A percentile compares a stretch with the other conserved stretches of the same genome.
phyloP scores from a whole-genome alignment of 2,329 filamentous ascomycete species.

The Nemania sp. region DNA sequence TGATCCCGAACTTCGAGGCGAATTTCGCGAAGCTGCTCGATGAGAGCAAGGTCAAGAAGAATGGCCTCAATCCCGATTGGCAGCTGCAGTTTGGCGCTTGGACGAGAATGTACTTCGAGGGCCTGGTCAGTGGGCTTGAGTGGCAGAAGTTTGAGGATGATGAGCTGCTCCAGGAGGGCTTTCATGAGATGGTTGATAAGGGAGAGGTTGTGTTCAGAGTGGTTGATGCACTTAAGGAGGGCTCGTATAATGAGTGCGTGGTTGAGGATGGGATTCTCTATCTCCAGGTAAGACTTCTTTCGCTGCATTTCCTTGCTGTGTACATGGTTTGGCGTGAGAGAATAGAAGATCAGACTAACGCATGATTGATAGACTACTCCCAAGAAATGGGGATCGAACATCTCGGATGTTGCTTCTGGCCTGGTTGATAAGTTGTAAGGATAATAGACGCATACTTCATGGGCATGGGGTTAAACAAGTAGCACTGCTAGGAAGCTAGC shows the following conservation, averaged over 20 bases:
- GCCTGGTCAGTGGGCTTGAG: conserved; percentile 46
- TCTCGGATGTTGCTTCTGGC: conserved; percentile 26
- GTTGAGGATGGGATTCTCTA: conserved; percentile 54
- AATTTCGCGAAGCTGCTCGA: conserved; percentile 46
- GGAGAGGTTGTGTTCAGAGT: conserved; percentile 50
- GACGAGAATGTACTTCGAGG: conserved; percentile 49
- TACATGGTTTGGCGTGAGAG: no score
- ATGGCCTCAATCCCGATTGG: conserved; percentile 46
- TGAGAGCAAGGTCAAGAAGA: conserved; percentile 37
- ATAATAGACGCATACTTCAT: not conserved
- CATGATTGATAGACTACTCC: conserved; percentile 25
- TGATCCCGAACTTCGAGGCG: conserved; percentile 53
- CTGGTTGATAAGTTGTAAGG: conserved; percentile 36
- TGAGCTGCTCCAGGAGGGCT: conserved; percentile 53
- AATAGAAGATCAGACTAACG: conserved; percentile 3
- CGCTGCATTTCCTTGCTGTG: not conserved
- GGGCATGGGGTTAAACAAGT: no score
- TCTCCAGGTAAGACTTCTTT: conserved; percentile 47
- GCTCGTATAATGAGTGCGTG: conserved; percentile 49
- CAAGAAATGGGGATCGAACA: conserved; percentile 31
- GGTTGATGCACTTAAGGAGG: conserved; percentile 49
- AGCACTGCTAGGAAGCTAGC: no score
- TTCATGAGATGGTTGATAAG: conserved; percentile 51
- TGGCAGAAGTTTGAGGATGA: conserved; percentile 51
- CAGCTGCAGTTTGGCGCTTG: conserved; percentile 48